phyloP scores from a whole-genome alignment of 2,329 filamentous ascomycete species.

The Venturiaceae sp. region DNA sequence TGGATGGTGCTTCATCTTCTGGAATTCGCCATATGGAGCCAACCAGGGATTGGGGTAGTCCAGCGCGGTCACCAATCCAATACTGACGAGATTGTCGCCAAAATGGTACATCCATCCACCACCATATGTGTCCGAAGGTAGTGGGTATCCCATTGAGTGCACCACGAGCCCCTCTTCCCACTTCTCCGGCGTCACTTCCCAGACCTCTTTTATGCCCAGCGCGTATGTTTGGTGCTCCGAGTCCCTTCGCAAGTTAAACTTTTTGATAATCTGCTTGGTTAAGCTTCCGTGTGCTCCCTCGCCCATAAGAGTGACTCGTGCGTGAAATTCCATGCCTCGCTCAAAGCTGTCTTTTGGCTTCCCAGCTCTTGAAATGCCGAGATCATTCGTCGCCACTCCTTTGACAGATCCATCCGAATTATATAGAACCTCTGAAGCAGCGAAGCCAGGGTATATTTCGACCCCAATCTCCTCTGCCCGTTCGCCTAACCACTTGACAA shows the following conservation, averaged over 20 bases:
- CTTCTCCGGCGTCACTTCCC: conserved; percentile 90
- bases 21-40: conserved; percentile 91
- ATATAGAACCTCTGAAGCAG: conserved; percentile 87
- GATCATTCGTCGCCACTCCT: conserved; percentile 92
- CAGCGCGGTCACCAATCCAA: conserved; percentile 84
- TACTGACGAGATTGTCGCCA: conserved; percentile 87
- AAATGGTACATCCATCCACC: conserved; percentile 99
- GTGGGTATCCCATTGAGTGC: conserved; percentile 88
- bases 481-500: conserved; percentile 92
- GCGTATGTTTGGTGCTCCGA: conserved; percentile 94
- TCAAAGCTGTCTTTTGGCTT: conserved; percentile 86
- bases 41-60: conserved; percentile 97
- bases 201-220: conserved; percentile 90
- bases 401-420: conserved; percentile 76
- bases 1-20: conserved; percentile 98
- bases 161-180: conserved; percentile 78
- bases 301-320: conserved; percentile 78
- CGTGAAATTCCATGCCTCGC: conserved; percentile 97
- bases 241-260: conserved; percentile 81
- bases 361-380: conserved; percentile 73
- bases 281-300: conserved; percentile 95
- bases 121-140: conserved; percentile 83
- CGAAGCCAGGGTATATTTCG: conserved; percentile 93
- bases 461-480: conserved; percentile 94
- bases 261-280: conserved; percentile 89